Base-by-base conservation (phyloP, 768 basidiomycete species). In the Trametes elegans region DNA sequence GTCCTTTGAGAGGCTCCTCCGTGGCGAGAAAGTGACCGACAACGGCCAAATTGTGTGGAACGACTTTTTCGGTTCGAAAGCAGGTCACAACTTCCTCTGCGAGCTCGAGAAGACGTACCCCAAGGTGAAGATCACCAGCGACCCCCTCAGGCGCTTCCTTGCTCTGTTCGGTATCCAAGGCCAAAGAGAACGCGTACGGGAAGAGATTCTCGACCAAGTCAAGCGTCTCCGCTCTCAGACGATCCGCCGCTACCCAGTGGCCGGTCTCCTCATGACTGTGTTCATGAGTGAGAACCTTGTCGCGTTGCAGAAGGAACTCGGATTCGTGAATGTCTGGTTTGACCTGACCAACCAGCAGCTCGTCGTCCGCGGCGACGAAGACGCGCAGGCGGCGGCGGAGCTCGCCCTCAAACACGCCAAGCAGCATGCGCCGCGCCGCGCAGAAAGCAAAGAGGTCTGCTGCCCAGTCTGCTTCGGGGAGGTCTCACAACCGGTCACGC, bases 391-490 rank as follows among this genome's bases (percentile, higher is more conserved):
- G 38, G 68, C 70, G 2, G 79, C 79, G 2, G 68, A 72, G 49
- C 74, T 77, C 3, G 73, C 74, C 5, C 67, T 79, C 16, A 70
- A 70, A 3, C 59, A 48, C 10, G 56, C 61, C 21, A 64, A 63
- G 39, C 66, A 69, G 19, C 70, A 71, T 16, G 57, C 28, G 26
- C 56, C 39, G 35, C 67, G 43, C 29, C 41, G 23, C 35, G 55
- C 7, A 10, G 3, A 27, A 38, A 13, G 58, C 29, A 21, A 40
- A 42, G 26, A 67, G 58, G 34, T 60, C 18, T 66, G 52, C 11
- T 93, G 90, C 62, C 89, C 90, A 0, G 83, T 90, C 3, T 93
- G 90, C 66, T 80, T 90, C 53, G 76, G 76, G 49, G 75, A 80
- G 38, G 77, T 78, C 1, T 70, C 77, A 0, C 66, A 75, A 1